Evolutionary conservation across 1,284 basidiomycete genomes (phyloP), one percentile per base, ranked within the genome.

Genomic region (Hypsizygus ulmarius): DNA sequence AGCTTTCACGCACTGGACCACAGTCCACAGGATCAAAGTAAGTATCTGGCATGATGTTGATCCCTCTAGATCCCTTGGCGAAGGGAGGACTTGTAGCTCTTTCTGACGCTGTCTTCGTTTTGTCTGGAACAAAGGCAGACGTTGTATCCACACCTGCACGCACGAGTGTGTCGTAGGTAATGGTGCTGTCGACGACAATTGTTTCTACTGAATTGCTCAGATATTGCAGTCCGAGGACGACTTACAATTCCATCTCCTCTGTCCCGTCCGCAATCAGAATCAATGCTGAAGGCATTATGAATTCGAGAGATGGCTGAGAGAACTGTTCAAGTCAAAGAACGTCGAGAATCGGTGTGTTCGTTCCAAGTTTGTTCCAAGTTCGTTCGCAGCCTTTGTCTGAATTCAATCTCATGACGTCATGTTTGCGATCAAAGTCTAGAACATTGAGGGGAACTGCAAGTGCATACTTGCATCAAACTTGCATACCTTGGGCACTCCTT

Each of bases 221-320:
- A 35, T 16, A 15, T 11, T 15, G 15, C 34, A 19, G 15, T 34
- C 5, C 18, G n/a, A 11, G 11, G n/a, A 11, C 8, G 29, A 64
- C 78, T 55, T 62, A 88, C 88, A 90, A 90, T 68, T 94, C 91
- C 81, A 91, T 91, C 66, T 93, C 90, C 61, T 94, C 91, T 0
- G 90, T 91, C 6, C 91, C 92, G 60, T 93, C 78, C n/a, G 91
- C 87, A n/a, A 93, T 79, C 16, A 93, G 71, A 44, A 93, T 75
- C 19, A 90, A 68, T 16, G 85, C 87, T 28, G 79, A 78, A 25
- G 75, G 67, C 56, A 57, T 57, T 10, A 3, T 48, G n/a, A 2
- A 7, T 29, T 25, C 3, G 12, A 3, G 35, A 25, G 21, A 28
- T 12, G 7, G 9, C 6, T 14, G 27, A 5, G 21, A 28, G 18